Base-by-base conservation (phyloP, 164 flowering plant species). In the Liquidambar formosana region DNA sequence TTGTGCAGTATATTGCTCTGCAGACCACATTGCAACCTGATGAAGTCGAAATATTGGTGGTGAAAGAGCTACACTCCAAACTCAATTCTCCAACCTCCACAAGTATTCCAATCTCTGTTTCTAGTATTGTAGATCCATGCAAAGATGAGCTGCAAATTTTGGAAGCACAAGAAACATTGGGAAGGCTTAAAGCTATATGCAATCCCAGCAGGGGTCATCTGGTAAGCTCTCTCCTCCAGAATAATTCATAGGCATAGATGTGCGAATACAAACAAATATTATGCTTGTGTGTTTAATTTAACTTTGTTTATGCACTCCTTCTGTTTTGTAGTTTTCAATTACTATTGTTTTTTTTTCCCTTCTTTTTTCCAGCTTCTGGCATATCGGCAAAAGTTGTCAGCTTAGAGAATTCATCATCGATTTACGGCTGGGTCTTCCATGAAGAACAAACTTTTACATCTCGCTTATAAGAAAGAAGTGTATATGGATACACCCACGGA, bases 1-100 rank as follows among this genome's bases (percentile, higher is more conserved):
- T 16, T 47, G 8, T 66, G 77, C 79, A 94, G 97, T 88, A 82
- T 74, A 79, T 91, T 73, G 86, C 98, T 66, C 67, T 69, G 63
- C 85, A 84, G 67, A 82, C 86, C 58, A 68, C 72, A 26, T 26
- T 80, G 74, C 79, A 76, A 78, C 80, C 85, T 1, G 71, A 74
- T 54, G 86, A 87, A 63, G 77, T 90, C 66, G 90, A 86, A 74
- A 73, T 90, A 64, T 65, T 85, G 67, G 65, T 80, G 60, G 78
- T 80, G 1, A 85, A 81, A 76, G 82, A 82, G 28, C 75, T 56
- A 18, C 44, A 61, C 19, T 59, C 80, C 19, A 66, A 49, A 1
- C 21, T 70, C 22, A 65, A 72, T 48, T 68, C 76, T n/a, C 63
- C 82, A 25, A 68, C 77, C 47, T 72, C 76, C n/a, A 15, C 22